Evolutionary conservation across 495 filamentous ascomycete genomes (phyloP).

Genomic region (Cryomyces minteri): DNA sequence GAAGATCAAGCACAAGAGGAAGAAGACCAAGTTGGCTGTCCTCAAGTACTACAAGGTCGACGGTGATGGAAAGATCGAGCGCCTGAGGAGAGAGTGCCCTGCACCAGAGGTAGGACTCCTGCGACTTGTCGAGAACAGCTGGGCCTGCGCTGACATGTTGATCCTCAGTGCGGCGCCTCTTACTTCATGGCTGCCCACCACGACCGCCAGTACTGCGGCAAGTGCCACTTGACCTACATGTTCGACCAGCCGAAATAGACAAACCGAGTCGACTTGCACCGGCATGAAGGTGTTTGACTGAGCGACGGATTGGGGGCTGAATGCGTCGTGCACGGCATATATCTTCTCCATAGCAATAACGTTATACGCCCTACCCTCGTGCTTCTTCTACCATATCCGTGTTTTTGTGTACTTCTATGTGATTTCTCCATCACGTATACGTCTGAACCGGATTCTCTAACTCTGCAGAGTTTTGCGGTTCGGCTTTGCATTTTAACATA

Average conservation of each 20-base stretch:
- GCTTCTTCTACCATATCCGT: no score
- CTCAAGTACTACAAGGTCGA: constrained; percentile 99
- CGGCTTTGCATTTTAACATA: no score
- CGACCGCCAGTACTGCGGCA: constrained; percentile 98
- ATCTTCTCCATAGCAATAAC: no score
- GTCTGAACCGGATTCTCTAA: no score
- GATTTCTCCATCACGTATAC: no score
- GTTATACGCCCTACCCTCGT: no score
- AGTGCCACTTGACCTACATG: constrained; percentile 99
- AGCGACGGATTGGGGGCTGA: no score
- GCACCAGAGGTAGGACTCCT: constrained; percentile 52
- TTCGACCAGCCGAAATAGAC: constrained; percentile 68
- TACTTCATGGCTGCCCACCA: constrained; percentile 99
- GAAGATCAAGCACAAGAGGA: constrained; percentile 99
- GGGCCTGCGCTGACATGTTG: constrained; percentile 8
- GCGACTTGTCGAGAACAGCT: background rate
- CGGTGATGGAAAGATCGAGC: constrained; percentile 98
- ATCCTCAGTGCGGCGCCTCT: constrained; percentile 79
- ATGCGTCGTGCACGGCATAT: no score
- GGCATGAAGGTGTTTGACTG: no score
- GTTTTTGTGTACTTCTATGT: no score
- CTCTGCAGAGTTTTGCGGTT: no score
- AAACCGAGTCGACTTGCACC: background rate
- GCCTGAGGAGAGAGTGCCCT: constrained; percentile 92
- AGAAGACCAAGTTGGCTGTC: constrained; percentile 98